These are phyloP conservation scores for Colletotrichum agaves DNA, from an alignment of 2,329 filamentous ascomycete species.

Conservation along the genomic window DNA sequence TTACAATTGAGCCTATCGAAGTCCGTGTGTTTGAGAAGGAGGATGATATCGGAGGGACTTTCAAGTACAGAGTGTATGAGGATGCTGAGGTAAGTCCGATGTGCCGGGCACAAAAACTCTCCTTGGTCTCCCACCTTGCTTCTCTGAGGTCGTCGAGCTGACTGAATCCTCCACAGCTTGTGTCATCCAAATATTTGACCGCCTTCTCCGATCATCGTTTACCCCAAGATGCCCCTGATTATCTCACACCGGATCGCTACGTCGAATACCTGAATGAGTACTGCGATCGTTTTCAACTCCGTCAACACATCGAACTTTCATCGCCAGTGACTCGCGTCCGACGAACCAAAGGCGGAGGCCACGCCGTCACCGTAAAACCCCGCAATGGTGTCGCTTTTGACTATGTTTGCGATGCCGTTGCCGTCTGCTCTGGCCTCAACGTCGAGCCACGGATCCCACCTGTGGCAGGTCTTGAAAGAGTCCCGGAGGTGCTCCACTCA, in stretches of 20 bases:
- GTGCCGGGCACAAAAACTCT: not conserved
- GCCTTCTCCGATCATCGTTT: conserved; percentile 62
- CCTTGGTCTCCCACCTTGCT: not conserved
- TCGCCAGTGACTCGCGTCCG: conserved; percentile 46
- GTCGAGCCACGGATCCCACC: conserved; percentile 52
- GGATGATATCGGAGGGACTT: conserved; percentile 57
- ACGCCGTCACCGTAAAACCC: conserved; percentile 15
- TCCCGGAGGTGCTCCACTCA: conserved; percentile 54
- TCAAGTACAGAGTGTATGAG: conserved; percentile 59
- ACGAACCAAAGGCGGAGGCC: conserved; percentile 10
- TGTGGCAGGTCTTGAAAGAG: conserved; percentile 51
- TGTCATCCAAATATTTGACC: conserved; percentile 62
- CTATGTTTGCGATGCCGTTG: conserved; percentile 55
- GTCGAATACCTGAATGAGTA: conserved; percentile 57
- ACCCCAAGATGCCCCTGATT: conserved; percentile 54
- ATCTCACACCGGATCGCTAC: conserved; percentile 53
- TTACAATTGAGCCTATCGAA: conserved; percentile 52
- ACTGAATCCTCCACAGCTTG: conserved; percentile 41
- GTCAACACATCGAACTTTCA: conserved; percentile 49
- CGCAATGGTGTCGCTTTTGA: conserved; percentile 13
- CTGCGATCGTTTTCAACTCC: conserved; percentile 50
- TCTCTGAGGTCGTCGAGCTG: not conserved
- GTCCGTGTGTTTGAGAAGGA: conserved; percentile 57
- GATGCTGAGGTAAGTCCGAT: conserved; percentile 51
- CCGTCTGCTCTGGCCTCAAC: conserved; percentile 58